phyloP scores from a whole-genome alignment of 2,329 filamentous ascomycete genomes.

The Scorias spongiosa region DNA sequence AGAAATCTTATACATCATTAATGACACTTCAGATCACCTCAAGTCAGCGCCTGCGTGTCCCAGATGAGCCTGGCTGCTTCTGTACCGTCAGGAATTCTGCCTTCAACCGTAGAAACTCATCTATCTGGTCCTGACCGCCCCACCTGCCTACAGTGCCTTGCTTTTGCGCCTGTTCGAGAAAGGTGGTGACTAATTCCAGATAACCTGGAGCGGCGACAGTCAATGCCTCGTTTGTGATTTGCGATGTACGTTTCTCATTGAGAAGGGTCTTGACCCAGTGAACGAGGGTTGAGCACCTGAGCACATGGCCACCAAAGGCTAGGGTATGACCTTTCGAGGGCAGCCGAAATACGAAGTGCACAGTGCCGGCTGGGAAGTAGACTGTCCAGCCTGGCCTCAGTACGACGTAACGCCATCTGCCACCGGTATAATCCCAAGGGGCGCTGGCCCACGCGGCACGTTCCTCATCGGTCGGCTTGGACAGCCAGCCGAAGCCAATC shows the following conservation, averaged over 20 bases:
- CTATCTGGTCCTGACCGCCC: conserved; percentile 13
- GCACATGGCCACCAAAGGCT: conserved; percentile 19
- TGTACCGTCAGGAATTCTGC: conserved; percentile 6
- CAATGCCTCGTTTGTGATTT: conserved; percentile 31
- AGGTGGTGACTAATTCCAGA: conserved; percentile 15
- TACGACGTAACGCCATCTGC: conserved; percentile 17
- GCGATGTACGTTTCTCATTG: conserved; percentile 26
- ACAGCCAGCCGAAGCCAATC: conserved; percentile 19
- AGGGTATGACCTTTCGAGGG: conserved; percentile 15
- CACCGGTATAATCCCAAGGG: conserved; percentile 7
- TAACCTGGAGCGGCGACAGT: conserved; percentile 21
- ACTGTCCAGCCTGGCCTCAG: conserved; percentile 17
- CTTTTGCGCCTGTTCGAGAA: conserved; percentile 13
- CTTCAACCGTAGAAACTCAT: conserved; percentile 16
- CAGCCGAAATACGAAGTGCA: conserved; percentile 21
- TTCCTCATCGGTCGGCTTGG: conserved; percentile 11
- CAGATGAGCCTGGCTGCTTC: too few species aligned
- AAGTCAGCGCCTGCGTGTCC: too few species aligned
- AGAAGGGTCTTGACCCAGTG: conserved; percentile 31
- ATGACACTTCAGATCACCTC: too few species aligned
- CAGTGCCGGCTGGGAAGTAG: conserved; percentile 18
- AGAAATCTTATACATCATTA: too few species aligned
- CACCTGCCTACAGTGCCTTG: conserved; percentile 12
- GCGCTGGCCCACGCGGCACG: conserved; percentile 11
- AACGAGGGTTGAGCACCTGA: conserved; percentile 21